Evolutionary conservation across 371 early-diverging fungal species (phyloP), one percentile per base, ranked within the genome.

Genomic region (Rhizomucor pusillus): DNA sequence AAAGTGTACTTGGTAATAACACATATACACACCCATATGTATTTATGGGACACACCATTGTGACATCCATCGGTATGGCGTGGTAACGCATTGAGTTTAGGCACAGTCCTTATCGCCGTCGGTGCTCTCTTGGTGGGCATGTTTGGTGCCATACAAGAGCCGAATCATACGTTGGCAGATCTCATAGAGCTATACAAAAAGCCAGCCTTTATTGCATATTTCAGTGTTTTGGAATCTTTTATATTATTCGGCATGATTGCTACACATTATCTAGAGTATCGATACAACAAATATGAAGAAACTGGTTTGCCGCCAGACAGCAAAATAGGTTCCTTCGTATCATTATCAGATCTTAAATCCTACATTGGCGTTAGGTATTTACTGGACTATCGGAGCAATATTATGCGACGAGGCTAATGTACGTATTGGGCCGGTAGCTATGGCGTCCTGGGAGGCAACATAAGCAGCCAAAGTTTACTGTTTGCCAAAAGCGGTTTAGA

Each of bases 401-500:
- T n/a, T n/a, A n/a, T n/a, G n/a, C n/a, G n/a, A n/a, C n/a, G n/a
- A n/a, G n/a, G n/a, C n/a, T n/a, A n/a, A n/a, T n/a, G n/a, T n/a
- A n/a, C n/a, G n/a, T n/a, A n/a, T n/a, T n/a, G n/a, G n/a, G n/a
- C 36, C 20, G 14, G 13, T 47, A 77, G 79, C 41, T 91, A 84
- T 48, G 92, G 91, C 20, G 65, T 86, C 19, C 58, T 90, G 4
- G 76, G 83, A 22, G 91, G 89, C 16, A 82, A 87, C 54, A 73
- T 91, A 14, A 87, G 89, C 47, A 86, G 88, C 46, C 91, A 90
- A 54, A 82, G 85, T 5, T 63, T 91, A 45, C 62, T 91, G 24
- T 89, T 90, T 68, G 90, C 91, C 49, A 91, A 91, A 59, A 87
- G 88, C 45, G 91, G 91, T 7, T 67, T 90, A 5, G 91, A 90